phyloP scores from a whole-genome alignment of 1,284 basidiomycete genomes.

The Leccinum variabile region DNA sequence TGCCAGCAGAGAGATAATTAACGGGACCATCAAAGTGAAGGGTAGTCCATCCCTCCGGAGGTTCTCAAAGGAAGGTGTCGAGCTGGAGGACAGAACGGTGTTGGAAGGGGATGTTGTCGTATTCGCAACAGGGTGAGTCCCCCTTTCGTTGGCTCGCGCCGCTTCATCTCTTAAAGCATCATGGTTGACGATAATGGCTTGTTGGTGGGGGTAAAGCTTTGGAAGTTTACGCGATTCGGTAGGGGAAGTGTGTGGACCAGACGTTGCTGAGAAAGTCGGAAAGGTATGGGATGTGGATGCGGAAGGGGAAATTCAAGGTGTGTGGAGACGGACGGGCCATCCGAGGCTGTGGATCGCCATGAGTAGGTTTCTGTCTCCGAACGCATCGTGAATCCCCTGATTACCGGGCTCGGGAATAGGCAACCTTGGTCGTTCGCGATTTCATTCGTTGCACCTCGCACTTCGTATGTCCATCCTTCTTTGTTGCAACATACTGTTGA shows the following conservation, averaged over 20 bases:
- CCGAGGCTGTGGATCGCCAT: slow-evolving; percentile 39
- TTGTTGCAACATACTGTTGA: slow-evolving; percentile 2
- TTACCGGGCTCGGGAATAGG: slow-evolving; percentile 21
- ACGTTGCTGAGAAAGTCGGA: slow-evolving; percentile 38
- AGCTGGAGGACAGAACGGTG: slow-evolving; percentile 41
- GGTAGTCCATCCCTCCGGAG: slow-evolving; percentile 24
- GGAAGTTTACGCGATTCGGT: slow-evolving; percentile 33
- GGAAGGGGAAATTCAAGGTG: slow-evolving; percentile 46
- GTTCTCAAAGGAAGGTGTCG: slow-evolving; percentile 37
- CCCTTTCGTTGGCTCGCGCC: background rate
- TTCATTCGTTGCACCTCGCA: slow-evolving; percentile 39
- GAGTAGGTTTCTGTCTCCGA: slow-evolving; percentile 20
- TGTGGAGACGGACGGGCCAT: slow-evolving; percentile 37
- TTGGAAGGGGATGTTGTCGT: slow-evolving; percentile 47
- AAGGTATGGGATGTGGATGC: slow-evolving; percentile 46
- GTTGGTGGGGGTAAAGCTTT: slow-evolving; percentile 18
- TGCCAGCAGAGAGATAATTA: slow-evolving; percentile 39
- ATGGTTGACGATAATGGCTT: background rate
- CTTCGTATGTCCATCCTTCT: slow-evolving; percentile 30
- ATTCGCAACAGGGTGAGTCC: slow-evolving; percentile 43
- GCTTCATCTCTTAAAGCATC: background rate
- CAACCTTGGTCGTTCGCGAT: slow-evolving; percentile 34
- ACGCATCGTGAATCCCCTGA: background rate
- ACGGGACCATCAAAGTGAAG: slow-evolving; percentile 43
- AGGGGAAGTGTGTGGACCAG: slow-evolving; percentile 37